These are phyloP conservation scores for Pholiota conissans DNA, from an alignment of 768 basidiomycete genomes.

Conservation along the genomic window DNA sequence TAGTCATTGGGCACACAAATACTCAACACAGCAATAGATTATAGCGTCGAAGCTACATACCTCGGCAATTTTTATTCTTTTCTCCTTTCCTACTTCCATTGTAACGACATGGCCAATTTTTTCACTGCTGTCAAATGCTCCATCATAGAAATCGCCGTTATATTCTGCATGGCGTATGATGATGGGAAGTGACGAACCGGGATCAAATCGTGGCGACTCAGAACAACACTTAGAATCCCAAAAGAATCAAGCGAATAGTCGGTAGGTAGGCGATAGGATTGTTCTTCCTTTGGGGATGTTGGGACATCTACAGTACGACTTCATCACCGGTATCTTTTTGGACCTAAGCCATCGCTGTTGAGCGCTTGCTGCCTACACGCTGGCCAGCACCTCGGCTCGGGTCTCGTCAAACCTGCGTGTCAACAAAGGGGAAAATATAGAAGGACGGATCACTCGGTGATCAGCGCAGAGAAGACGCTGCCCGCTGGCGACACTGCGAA, in stretches of 20 bases:
- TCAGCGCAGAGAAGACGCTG: constrained; percentile 5
- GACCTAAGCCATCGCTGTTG: not conserved
- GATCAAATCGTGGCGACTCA: not conserved
- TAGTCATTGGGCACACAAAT: not conserved
- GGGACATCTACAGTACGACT: too few relatives aligned
- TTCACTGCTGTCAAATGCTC: too few relatives aligned
- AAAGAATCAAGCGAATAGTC: not conserved
- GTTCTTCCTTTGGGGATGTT: too few relatives aligned
- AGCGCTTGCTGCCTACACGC: not conserved
- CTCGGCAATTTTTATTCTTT: not conserved
- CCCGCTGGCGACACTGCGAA: constrained; percentile 7
- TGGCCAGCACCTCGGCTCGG: not conserved
- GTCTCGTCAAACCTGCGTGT: not conserved
- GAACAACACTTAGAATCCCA: too few relatives aligned
- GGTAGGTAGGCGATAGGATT: too few relatives aligned
- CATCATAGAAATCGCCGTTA: too few relatives aligned
- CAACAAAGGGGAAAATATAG: not conserved
- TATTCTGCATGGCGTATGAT: too few relatives aligned
- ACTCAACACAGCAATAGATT: not conserved
- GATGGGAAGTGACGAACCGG: not conserved
- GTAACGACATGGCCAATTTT: too few relatives aligned
- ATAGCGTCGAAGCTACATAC: not conserved
- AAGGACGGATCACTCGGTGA: not conserved
- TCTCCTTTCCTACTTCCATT: not conserved
- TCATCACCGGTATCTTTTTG: too few relatives aligned